phyloP scores from a whole-genome alignment of 176 grass and related monocot species.

The Oryza glaberrima region DNA sequence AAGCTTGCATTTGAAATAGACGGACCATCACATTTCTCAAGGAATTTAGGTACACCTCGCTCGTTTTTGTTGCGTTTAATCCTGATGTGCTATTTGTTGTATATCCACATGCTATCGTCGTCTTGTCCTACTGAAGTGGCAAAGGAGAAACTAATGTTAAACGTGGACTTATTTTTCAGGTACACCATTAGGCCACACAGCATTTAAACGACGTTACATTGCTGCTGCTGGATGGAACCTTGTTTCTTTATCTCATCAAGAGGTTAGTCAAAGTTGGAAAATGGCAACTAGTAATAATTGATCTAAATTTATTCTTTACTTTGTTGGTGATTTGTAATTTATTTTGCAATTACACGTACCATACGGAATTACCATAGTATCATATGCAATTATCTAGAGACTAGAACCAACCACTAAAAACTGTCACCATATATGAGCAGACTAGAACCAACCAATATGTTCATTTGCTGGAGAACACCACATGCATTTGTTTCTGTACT shows the following conservation, averaged over 20 bases:
- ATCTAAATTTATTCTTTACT: neutral
- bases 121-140: neutral
- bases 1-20: constrained; percentile 96
- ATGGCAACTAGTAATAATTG: neutral
- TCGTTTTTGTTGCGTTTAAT: constrained; percentile 6
- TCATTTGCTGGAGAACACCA: neutral
- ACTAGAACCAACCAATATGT: neutral
- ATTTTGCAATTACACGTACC: neutral
- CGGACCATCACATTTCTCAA: constrained; percentile 88
- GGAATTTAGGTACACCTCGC: constrained; percentile 69
- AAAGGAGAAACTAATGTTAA: constrained; percentile 29
- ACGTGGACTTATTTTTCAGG: constrained; percentile 47
- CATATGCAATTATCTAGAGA: neutral
- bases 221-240: constrained; percentile 79
- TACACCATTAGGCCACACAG: constrained; percentile 83
- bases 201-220: constrained; percentile 81
- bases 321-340: neutral
- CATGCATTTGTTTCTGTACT: neutral
- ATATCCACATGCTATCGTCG: neutral
- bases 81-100: neutral
- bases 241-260: constrained; percentile 84
- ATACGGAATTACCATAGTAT: neutral
- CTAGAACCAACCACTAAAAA: neutral
- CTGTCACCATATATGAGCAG: neutral
- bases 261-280: constrained; percentile 52